Evolutionary conservation across 176 grass and related monocot species (phyloP).

Genomic region (Oryza meyeriana): DNA sequence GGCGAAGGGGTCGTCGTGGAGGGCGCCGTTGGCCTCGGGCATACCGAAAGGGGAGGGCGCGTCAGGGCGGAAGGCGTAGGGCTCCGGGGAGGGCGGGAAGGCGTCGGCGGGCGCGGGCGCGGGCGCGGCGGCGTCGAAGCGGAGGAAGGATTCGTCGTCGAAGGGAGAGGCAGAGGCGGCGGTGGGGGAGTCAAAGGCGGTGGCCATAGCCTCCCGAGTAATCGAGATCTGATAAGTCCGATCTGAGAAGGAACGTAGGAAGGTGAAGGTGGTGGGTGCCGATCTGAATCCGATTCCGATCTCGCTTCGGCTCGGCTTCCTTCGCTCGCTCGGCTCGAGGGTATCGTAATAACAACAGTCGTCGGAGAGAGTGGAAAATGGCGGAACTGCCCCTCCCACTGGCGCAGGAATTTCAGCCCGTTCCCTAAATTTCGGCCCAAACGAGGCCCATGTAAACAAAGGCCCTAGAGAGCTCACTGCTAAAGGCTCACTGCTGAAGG

Average conservation of each 20-base stretch:
- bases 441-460: too few relatives aligned
- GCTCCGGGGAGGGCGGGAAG: conserved; percentile 60
- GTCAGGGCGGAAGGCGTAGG: conserved; percentile 32
- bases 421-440: too few relatives aligned
- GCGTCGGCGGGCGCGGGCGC: conserved; percentile 17
- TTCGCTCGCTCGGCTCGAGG: too few relatives aligned
- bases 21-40: conserved; percentile 52
- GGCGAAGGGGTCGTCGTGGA: conserved; percentile 42
- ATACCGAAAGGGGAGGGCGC: conserved; percentile 50
- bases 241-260: neutral
- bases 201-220: conserved; percentile 56
- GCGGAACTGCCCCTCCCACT: too few relatives aligned
- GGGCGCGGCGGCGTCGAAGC: conserved; percentile 25
- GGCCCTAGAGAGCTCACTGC: too few relatives aligned
- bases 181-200: conserved; percentile 61
- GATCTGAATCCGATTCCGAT: neutral
- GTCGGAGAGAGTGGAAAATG: too few relatives aligned
- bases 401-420: too few relatives aligned
- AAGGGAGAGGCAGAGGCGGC: conserved; percentile 45
- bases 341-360: too few relatives aligned
- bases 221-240: conserved; percentile 28
- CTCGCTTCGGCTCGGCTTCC: too few relatives aligned
- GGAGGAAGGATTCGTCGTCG: conserved; percentile 61
- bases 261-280: neutral
- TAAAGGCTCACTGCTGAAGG: too few relatives aligned